Evolutionary conservation across 352 stramenopile species (phyloP).

Genomic region (Pythium rhizo-oryzae): DNA sequence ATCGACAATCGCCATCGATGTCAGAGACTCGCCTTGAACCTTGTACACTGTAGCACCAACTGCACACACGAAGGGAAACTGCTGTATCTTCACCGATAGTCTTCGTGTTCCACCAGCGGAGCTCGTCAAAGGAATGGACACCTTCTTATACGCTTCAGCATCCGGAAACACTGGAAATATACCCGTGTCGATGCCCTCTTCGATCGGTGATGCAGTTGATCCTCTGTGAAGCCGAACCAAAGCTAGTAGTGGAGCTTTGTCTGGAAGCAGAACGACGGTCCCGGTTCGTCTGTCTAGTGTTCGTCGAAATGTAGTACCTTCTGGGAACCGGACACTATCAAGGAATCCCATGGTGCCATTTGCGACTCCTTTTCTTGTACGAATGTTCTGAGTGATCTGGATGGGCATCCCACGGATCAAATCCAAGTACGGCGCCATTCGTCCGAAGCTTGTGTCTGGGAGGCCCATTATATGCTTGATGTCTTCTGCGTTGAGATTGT

Average conservation of each 20-base stretch:
- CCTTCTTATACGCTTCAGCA: background rate
- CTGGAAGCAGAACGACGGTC: background rate
- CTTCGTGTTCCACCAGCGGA: background rate
- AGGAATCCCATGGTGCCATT: slow-evolving; percentile 14
- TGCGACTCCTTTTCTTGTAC: slow-evolving; percentile 11
- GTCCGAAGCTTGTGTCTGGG: slow-evolving; percentile 10
- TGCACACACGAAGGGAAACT: slow-evolving; percentile 28
- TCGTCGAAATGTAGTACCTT: background rate
- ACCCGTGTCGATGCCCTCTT: background rate
- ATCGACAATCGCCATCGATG: slow-evolving; percentile 16
- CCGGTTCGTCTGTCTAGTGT: background rate
- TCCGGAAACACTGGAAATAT: slow-evolving; percentile 7
- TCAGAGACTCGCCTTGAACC: slow-evolving; percentile 25
- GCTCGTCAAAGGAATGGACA: background rate
- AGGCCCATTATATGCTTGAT: slow-evolving; percentile 12
- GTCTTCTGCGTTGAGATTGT: slow-evolving; percentile 9
- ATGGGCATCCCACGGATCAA: slow-evolving; percentile 23
- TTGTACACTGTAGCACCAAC: slow-evolving; percentile 30
- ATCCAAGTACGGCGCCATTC: slow-evolving; percentile 21
- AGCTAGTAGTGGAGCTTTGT: background rate
- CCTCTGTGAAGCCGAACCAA: background rate
- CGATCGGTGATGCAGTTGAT: background rate
- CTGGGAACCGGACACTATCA: background rate
- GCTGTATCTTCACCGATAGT: slow-evolving; percentile 13
- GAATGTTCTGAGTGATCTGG: slow-evolving; percentile 20